Evolutionary conservation across 768 basidiomycete species (phyloP).

Genomic region (Boletus patriciae): DNA sequence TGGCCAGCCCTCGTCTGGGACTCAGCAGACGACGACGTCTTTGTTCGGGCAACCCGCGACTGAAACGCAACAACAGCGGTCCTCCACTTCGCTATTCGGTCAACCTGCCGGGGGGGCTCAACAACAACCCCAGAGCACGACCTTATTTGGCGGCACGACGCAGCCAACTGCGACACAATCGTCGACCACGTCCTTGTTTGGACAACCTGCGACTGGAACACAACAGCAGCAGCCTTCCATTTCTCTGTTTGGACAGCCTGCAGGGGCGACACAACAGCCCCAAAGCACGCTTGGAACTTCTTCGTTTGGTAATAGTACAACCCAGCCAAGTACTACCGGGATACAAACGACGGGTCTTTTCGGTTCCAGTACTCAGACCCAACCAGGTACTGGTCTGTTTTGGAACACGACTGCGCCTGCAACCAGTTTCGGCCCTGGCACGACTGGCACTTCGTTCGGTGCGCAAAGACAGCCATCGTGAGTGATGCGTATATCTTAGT

Average conservation of each 20-base stretch:
- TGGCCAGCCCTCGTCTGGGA: conserved; percentile 21
- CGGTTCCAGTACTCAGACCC: conserved; percentile 19
- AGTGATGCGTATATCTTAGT: conserved; percentile 3
- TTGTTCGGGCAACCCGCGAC: conserved; percentile 32
- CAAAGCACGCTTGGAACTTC: conserved; percentile 33
- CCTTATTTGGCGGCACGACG: conserved; percentile 29
- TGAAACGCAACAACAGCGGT: conserved; percentile 38
- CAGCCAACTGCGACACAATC: conserved; percentile 16
- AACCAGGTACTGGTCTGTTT: conserved; percentile 30
- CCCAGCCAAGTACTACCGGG: conserved; percentile 14
- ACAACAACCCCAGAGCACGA: conserved; percentile 27
- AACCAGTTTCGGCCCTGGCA: conserved; percentile 1
- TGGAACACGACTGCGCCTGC: conserved; percentile 19
- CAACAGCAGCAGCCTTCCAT: conserved; percentile 37
- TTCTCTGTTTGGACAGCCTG: conserved; percentile 40
- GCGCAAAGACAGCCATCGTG: conserved; percentile 35
- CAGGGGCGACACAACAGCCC: conserved; percentile 23
- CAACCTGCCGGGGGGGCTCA: conserved; percentile 26
- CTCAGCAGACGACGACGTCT: conserved; percentile 15
- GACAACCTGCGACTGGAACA: conserved; percentile 31
- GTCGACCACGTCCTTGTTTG: conserved; percentile 21
- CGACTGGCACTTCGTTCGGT: conserved; percentile 24
- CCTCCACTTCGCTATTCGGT: conserved; percentile 38
- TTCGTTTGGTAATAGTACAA: conserved; percentile 28
- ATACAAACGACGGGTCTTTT: conserved; percentile 22